Evolutionary conservation across 257 asterid species (phyloP).

Genomic region (Nicotiana knightiana): DNA sequence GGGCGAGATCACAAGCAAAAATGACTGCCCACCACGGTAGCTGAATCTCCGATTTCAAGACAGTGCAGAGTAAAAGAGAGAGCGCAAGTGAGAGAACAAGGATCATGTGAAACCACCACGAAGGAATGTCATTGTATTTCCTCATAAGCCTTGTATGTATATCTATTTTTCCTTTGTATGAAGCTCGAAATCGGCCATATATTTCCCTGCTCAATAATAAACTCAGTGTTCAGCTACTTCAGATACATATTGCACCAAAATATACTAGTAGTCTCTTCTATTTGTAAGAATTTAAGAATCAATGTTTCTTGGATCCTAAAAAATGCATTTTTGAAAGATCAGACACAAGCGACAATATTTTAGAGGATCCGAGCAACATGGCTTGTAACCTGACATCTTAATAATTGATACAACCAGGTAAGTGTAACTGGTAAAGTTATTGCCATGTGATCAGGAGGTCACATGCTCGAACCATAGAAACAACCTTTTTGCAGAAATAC

Average conservation of each 20-base stretch:
- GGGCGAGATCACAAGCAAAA: slow-evolving; percentile 33
- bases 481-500: too few relatives aligned
- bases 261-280: too few relatives aligned
- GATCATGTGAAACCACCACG: slow-evolving; percentile 58
- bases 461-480: too few relatives aligned
- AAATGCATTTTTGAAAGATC: background rate
- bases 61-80: slow-evolving; percentile 44
- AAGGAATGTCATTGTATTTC: slow-evolving; percentile 54
- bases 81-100: slow-evolving; percentile 38
- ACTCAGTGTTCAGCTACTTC: too few relatives aligned
- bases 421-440: background rate
- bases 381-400: background rate
- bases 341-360: background rate
- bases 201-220: slow-evolving; percentile 40
- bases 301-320: background rate
- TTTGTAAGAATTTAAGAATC: too few relatives aligned
- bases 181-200: slow-evolving; percentile 21
- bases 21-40: slow-evolving; percentile 87
- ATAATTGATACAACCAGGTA: background rate
- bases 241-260: too few relatives aligned
- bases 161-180: slow-evolving; percentile 39
- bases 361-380: background rate
- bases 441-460: too few relatives aligned
- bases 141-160: slow-evolving; percentile 69
- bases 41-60: slow-evolving; percentile 60